phyloP scores from a whole-genome alignment of 257 asterid genomes.

The Nicotiana tomentosiformis region DNA sequence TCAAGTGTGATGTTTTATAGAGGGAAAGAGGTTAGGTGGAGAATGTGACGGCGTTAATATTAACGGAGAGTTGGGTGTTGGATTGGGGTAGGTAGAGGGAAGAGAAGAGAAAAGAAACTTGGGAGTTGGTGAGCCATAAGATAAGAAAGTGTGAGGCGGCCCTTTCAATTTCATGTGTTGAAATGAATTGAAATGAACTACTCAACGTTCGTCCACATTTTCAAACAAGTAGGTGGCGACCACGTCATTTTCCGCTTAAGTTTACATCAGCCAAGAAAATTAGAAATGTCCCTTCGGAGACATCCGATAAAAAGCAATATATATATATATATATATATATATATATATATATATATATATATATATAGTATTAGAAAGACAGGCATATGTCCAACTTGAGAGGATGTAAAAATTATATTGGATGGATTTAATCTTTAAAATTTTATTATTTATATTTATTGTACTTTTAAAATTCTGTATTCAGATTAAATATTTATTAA shows the following conservation, averaged over 20 bases:
- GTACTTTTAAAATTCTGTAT: too few relatives aligned
- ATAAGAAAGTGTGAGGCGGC: not conserved
- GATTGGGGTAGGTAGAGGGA: not conserved
- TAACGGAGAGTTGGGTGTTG: not conserved
- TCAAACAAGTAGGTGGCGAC: not conserved
- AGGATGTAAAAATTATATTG: too few relatives aligned
- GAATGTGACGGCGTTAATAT: not conserved
- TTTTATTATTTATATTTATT: too few relatives aligned
- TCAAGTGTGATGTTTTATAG: not conserved
- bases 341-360: too few relatives aligned
- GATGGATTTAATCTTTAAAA: too few relatives aligned
- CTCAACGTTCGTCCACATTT: not conserved
- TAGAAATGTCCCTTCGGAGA: too few relatives aligned
- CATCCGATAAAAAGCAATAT: too few relatives aligned
- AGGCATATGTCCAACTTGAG: too few relatives aligned
- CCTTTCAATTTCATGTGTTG: not conserved
- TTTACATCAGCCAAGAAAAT: too few relatives aligned
- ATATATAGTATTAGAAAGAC: too few relatives aligned
- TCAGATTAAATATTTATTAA: too few relatives aligned
- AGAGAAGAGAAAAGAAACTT: not conserved
- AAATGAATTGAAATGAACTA: not conserved
- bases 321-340: too few relatives aligned
- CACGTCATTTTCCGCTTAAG: not conserved
- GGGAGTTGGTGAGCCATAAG: not conserved
- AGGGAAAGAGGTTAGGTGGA: not conserved